These are phyloP conservation scores for Pilaira anomala DNA, from an alignment of 192 early-diverging fungal genomes.

Conservation along the genomic window DNA sequence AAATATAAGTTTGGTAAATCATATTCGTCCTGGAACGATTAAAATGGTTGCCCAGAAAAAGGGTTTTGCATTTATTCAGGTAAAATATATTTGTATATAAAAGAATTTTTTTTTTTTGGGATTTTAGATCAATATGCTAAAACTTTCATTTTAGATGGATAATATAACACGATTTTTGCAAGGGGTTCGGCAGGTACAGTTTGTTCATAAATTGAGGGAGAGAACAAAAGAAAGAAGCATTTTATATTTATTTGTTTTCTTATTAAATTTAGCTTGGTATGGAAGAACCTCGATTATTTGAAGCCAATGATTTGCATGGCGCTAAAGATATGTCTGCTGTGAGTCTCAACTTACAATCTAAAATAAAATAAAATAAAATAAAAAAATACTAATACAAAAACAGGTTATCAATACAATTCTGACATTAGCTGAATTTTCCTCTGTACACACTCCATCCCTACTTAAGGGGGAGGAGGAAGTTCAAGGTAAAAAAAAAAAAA, in stretches of 20 bases:
- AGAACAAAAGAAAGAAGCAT: not conserved
- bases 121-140: not conserved
- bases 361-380: too few relatives aligned
- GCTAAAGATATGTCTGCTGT: conserved; percentile 72
- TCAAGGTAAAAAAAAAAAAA: not conserved
- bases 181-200: conserved; percentile 56
- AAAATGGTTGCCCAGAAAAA: conserved; percentile 66
- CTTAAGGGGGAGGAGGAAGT: not conserved
- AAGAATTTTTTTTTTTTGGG: not conserved
- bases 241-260: not conserved
- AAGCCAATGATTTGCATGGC: conserved; percentile 77
- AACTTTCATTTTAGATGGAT: conserved; percentile 63
- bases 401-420: conserved; percentile 74
- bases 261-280: conserved; percentile 54
- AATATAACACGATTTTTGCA: conserved; percentile 75
- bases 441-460: not conserved
- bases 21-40: conserved; percentile 68
- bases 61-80: conserved; percentile 70
- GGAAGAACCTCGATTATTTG: conserved; percentile 70
- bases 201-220: not conserved
- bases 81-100: conserved; percentile 13
- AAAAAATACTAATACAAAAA: not conserved
- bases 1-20: conserved; percentile 63
- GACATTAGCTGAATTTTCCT: conserved; percentile 29
- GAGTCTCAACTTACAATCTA: too few relatives aligned